Base-by-base conservation (phyloP, 2,329 filamentous ascomycete genomes). In the Hymenotorrendiella dingleyae region DNA sequence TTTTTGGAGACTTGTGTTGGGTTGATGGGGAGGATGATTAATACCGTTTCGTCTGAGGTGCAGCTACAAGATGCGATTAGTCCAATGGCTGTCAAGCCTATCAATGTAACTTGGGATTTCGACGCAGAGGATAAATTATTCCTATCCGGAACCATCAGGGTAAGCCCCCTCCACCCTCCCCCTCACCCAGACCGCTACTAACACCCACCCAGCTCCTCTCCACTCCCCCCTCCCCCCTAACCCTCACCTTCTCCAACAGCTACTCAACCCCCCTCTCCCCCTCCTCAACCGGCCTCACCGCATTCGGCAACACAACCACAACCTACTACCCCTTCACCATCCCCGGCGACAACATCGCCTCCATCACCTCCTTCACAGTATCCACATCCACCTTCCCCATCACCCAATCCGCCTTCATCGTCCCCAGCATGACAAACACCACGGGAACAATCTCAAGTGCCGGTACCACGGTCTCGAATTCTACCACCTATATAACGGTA, bases 31-130 rank as follows among this genome's bases (percentile, higher is more conserved):
- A 73, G 72, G 53, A 73, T 81, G 76, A 73, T 80, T 45, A 73
- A 82, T 9, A 68, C 71, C 2, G 76, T 80, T 0, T 77, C 77
- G 2, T 56, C 59, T 2, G 64, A 64, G 2, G 71, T 78, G 6
- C 61, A 62, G 0, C 67, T 81, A 3, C 69, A 70, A 0, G 70
- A 72, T 23, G 66, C 71, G 1, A 69, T 81, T 42, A 60, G 61
- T 3, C 73, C 76, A 0, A 78, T 79, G 56, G 64, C 64, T 5
- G 66, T 80, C 53, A 81, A 81, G 64, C 77, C 78, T 4, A 71
- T 76, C 29, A 66, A 69, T 42, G 39, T 43, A 8, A 53, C 44
- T 9, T 43, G 54, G 20, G 51, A 57, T 33, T 52, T 57, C 20
- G 41, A 48, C 14, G 4, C 6, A 6, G 10, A 23, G 27, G 52